These are phyloP conservation scores for Penicillium tannophilum DNA, from an alignment of 495 filamentous ascomycete species.

Conservation along the genomic window DNA sequence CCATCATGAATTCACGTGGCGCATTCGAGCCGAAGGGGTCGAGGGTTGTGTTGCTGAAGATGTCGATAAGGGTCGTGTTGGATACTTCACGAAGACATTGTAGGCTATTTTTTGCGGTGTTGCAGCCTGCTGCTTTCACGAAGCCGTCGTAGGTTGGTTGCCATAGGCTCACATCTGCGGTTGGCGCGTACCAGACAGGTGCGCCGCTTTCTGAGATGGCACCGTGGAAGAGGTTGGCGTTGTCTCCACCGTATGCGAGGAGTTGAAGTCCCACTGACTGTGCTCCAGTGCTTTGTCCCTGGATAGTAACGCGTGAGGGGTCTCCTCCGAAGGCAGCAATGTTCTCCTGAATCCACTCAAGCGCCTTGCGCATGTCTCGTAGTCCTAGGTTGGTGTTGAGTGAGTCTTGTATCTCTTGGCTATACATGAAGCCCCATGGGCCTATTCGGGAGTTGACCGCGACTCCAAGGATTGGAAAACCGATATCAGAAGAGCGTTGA, in stretches of 20 bases:
- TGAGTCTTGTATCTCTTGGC: not conserved
- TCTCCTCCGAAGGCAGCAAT: slow-evolving; percentile 20
- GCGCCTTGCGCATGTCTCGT: slow-evolving; percentile 60
- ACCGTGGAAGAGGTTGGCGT: not conserved
- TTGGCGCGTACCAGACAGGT: too few species aligned
- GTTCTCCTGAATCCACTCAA: slow-evolving; percentile 38
- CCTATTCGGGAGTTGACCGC: not conserved
- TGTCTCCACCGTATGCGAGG: not conserved
- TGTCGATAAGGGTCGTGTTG: not conserved
- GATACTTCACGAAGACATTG: not conserved
- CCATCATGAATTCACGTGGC: not conserved
- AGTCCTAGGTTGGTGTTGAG: slow-evolving; percentile 45
- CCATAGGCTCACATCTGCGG: not conserved
- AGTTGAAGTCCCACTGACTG: not conserved
- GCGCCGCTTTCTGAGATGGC: not conserved
- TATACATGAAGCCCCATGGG: slow-evolving; percentile 1
- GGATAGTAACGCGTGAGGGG: slow-evolving; percentile 44
- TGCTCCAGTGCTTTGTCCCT: slow-evolving; percentile 13
- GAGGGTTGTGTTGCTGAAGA: not conserved
- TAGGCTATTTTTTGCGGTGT: not conserved
- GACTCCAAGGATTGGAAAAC: too few species aligned
- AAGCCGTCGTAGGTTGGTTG: not conserved
- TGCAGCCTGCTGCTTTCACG: not conserved
- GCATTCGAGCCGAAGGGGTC: too few species aligned
- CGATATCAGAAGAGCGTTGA: too few species aligned